Evolutionary conservation across 2,329 filamentous ascomycete species (phyloP).

Genomic region (Coleophoma eucalyptorum): DNA sequence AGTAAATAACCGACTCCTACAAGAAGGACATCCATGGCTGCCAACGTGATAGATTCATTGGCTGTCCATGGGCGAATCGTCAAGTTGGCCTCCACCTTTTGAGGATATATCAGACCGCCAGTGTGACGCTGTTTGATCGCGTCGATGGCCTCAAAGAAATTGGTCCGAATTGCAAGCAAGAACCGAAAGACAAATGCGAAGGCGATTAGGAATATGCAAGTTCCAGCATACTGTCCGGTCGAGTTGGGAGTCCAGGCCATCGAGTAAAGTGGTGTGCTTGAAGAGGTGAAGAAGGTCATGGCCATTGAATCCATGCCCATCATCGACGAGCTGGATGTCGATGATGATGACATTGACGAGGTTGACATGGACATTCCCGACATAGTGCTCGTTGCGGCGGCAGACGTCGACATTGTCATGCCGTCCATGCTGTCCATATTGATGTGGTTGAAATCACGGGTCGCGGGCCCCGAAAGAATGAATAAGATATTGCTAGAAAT

Average conservation of each 20-base stretch:
- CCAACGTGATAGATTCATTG: conserved; percentile 72
- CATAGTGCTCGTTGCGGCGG: not conserved
- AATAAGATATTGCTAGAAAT: not conserved
- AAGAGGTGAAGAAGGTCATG: conserved; percentile 58
- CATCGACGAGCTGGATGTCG: conserved; percentile 1
- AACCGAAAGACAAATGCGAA: conserved; percentile 66
- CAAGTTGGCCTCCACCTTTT: not conserved
- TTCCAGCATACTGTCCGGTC: conserved; percentile 72
- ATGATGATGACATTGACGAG: conserved; percentile 1
- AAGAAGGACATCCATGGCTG: conserved; percentile 62
- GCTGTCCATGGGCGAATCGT: conserved; percentile 55
- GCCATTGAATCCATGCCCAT: conserved; percentile 30
- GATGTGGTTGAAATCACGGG: not conserved
- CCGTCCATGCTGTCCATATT: not conserved
- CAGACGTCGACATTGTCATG: not conserved
- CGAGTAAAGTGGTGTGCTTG: conserved; percentile 60
- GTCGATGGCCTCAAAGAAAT: conserved; percentile 6
- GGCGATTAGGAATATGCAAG: conserved; percentile 82
- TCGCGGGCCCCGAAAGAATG: not conserved
- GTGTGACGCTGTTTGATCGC: conserved; percentile 2
- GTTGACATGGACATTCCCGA: not conserved
- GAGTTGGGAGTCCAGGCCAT: conserved; percentile 66
- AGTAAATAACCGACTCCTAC: conserved; percentile 75
- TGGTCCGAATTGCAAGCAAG: conserved; percentile 61
- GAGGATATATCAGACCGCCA: conserved; percentile 3